Percentiles rank a stretch among this genome's conserved stretches.
phyloP scores from a whole-genome alignment of 306 rosid species.

The Astragalus membranaceus region DNA sequence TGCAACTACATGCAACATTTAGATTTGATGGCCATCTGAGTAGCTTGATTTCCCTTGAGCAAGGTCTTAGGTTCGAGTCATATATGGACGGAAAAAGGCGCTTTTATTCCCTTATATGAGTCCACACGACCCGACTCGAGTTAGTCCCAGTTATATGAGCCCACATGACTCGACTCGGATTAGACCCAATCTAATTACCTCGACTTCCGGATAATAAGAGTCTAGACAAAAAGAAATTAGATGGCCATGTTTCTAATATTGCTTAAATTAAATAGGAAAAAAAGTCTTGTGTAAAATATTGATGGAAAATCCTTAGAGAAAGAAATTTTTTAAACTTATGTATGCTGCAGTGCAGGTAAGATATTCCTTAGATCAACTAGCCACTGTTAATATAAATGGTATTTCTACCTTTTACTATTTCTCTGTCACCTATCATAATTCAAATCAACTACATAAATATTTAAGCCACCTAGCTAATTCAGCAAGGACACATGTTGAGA shows the following conservation, averaged over 20 bases:
- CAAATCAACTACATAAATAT: neutral
- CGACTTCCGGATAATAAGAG: no score
- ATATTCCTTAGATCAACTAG: conserved; percentile 12
- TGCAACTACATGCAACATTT: conserved; percentile 22
- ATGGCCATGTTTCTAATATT: conserved; percentile 1
- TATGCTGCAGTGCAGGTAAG: conserved; percentile 21
- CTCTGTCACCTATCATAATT: neutral
- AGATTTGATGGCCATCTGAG: conserved; percentile 1
- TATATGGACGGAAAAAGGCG: no score
- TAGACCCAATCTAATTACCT: no score
- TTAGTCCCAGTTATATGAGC: no score
- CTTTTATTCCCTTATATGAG: no score
- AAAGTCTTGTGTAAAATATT: neutral
- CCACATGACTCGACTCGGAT: no score
- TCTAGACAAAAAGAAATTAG: no score
- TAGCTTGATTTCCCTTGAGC: no score
- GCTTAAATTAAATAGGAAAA: neutral
- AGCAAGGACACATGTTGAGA: neutral
- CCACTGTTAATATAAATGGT: neutral
- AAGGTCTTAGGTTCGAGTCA: no score
- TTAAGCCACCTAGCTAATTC: neutral
- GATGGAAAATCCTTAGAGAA: neutral
- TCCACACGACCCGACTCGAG: no score
- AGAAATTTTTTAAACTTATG: no score
- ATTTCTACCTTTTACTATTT: conserved; percentile 1